These are phyloP conservation scores for Marsdenia floribunda DNA, from an alignment of 257 asterid species.

Conservation along the genomic window DNA sequence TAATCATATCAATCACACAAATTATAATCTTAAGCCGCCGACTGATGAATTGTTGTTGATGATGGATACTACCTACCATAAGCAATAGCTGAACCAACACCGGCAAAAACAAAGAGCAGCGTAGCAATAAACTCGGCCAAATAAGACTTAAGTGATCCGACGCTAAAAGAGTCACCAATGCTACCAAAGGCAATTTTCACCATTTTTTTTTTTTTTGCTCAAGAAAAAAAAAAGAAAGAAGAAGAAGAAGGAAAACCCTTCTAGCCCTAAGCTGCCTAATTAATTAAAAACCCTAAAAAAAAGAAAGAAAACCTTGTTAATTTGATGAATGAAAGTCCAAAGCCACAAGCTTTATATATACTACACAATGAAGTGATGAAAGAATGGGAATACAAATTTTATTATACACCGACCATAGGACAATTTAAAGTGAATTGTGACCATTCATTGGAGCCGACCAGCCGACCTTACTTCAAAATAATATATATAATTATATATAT, in stretches of 20 bases:
- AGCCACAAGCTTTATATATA: slow-evolving; percentile 31
- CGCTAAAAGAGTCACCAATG: slow-evolving; percentile 58
- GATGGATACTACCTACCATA: slow-evolving; percentile 31
- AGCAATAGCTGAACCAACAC: slow-evolving; percentile 83
- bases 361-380: slow-evolving; percentile 11
- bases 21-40: background rate
- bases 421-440: slow-evolving; percentile 20
- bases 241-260: too few species aligned
- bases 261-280: too few species aligned
- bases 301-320: background rate
- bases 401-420: slow-evolving; percentile 46
- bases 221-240: too few species aligned
- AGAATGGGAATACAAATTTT: slow-evolving; percentile 12
- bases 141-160: slow-evolving; percentile 41
- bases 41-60: too few species aligned
- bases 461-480: slow-evolving; percentile 41
- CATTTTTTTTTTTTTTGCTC: slow-evolving; percentile 24
- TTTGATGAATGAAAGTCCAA: slow-evolving; percentile 14
- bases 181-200: slow-evolving; percentile 66
- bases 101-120: slow-evolving; percentile 70
- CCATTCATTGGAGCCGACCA: slow-evolving; percentile 56
- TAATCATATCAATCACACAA: background rate
- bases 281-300: background rate
- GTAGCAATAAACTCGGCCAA: slow-evolving; percentile 71
- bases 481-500: background rate